These are phyloP conservation scores for Fusarium sublunatum DNA, from an alignment of 2,329 filamentous ascomycete genomes.

Conservation along the genomic window DNA sequence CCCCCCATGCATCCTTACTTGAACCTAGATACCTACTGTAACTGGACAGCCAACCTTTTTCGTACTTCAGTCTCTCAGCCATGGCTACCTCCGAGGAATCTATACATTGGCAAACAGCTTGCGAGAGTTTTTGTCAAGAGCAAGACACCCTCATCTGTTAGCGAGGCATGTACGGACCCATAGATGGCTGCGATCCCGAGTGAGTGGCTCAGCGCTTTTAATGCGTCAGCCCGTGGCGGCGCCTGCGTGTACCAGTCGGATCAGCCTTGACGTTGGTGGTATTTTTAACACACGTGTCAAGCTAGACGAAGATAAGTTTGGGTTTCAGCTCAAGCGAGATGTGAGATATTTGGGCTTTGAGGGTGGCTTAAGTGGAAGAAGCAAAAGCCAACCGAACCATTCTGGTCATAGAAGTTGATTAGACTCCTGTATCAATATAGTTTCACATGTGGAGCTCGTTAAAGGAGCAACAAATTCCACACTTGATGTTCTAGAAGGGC, in stretches of 20 bases:
- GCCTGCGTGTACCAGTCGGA: constrained; percentile 31
- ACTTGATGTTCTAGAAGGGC: constrained; percentile 21
- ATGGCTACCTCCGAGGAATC: neutral
- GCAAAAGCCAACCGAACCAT: constrained; percentile 12
- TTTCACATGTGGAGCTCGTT: constrained; percentile 26
- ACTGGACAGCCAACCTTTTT: neutral
- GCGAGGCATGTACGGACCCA: neutral
- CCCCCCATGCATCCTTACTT: constrained; percentile 26
- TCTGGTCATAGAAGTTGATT: neutral
- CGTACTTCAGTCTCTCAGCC: neutral
- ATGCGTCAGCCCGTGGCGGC: constrained; percentile 45
- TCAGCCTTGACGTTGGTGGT: constrained; percentile 4
- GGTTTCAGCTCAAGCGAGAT: constrained; percentile 12
- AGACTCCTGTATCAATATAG: constrained; percentile 22
- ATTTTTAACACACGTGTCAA: constrained; percentile 17
- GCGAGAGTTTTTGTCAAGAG: neutral
- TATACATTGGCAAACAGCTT: too few relatives aligned
- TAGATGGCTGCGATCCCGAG: constrained; percentile 6
- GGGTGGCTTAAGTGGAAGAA: constrained; percentile 2
- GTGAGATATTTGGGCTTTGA: neutral
- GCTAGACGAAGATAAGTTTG: constrained; percentile 4
- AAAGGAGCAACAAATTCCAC: neutral
- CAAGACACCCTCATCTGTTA: neutral
- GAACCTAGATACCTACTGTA: neutral
- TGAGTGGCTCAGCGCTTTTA: constrained; percentile 41